Evolutionary conservation across 2,329 filamentous ascomycete genomes (phyloP), one percentile per base, ranked within the genome.

Genomic region (Colletotrichum tropicicola): DNA sequence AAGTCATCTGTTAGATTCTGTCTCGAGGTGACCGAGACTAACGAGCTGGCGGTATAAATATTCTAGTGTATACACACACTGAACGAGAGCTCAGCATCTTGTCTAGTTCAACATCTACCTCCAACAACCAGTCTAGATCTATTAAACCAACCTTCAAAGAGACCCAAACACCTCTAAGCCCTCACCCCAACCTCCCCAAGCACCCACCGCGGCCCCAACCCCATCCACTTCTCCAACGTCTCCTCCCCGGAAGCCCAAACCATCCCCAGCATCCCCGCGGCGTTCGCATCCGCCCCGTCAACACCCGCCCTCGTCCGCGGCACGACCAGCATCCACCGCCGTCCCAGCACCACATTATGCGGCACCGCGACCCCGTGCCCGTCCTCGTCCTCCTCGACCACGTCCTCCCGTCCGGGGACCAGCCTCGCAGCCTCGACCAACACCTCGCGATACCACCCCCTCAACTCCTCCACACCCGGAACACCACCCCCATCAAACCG

Each of bases 221-320:
- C 58, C 51, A 74, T 69, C 81, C 81, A 83, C 30, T 71, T 70
- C 27, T 78, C 71, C 35, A 48, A 27, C 23, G 32, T 48, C 39
- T 64, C 59, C 35, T 12, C 13, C 52, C 23, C 47, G 1, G 72
- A 68, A 15, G 79, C 71, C 75, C 77, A 80, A 3, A 82, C 70
- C 53, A 78, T 76, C 0, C 83, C 83, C 52, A 85, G 55, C 82
- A 85, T 84, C 1, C 80, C 82, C 1, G 77, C 75, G 0, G 82
- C 75, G 67, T 85, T 84, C 1, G 79, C 79, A 41, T 77, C 80
- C 1, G 77, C 73, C 0, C 75, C 78, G 9, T 75, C 69, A 15
- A 77, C 72, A 0, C 71, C 74, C 0, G 73, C 77, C 4, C 62
- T 70, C 13, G 75, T 73, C 23, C 83, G 73, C 4, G 83, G 83